phyloP scores from a whole-genome alignment of 805 yeast species.

The Diddensiella santjacobensis region DNA sequence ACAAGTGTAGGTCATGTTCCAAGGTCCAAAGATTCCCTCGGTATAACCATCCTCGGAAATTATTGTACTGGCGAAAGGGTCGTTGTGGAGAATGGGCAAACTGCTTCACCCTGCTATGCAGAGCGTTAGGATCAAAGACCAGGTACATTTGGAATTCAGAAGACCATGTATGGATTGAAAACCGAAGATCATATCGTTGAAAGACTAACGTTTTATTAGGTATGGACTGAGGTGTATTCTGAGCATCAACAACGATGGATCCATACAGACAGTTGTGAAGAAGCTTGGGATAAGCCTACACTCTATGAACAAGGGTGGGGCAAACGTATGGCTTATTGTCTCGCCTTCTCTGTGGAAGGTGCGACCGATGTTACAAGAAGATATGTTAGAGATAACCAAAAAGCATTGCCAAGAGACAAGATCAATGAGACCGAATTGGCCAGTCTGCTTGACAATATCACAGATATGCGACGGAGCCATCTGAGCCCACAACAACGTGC shows the following conservation, averaged over 20 bases:
- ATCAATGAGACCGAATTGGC: conserved; percentile 41
- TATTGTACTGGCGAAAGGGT: conserved; percentile 63
- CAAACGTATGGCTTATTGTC: conserved; percentile 82
- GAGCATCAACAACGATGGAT: conserved; percentile 63
- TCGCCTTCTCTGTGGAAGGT: conserved; percentile 62
- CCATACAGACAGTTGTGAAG: conserved; percentile 84
- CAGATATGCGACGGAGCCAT: conserved; percentile 33
- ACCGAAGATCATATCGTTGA: not conserved
- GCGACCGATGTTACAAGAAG: conserved; percentile 65
- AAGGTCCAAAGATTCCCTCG: conserved; percentile 61
- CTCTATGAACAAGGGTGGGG: conserved; percentile 87
- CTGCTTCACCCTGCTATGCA: conserved; percentile 58
- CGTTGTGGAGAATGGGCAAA: conserved; percentile 97
- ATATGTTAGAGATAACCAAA: conserved; percentile 49
- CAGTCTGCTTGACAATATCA: conserved; percentile 37
- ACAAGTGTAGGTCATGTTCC: conserved; percentile 54
- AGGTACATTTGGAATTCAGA: conserved; percentile 85
- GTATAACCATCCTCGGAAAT: conserved; percentile 60
- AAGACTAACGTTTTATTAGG: no score
- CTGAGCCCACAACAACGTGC: conserved; percentile 38
- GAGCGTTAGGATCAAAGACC: conserved; percentile 59
- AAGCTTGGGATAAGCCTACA: conserved; percentile 74
- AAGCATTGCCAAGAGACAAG: conserved; percentile 46
- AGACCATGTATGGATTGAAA: conserved; percentile 61
- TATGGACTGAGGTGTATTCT: conserved; percentile 88